Conservation (phyloP, 2,329 filamentous ascomycete species). For the Paecilomyces sp. region DNA sequence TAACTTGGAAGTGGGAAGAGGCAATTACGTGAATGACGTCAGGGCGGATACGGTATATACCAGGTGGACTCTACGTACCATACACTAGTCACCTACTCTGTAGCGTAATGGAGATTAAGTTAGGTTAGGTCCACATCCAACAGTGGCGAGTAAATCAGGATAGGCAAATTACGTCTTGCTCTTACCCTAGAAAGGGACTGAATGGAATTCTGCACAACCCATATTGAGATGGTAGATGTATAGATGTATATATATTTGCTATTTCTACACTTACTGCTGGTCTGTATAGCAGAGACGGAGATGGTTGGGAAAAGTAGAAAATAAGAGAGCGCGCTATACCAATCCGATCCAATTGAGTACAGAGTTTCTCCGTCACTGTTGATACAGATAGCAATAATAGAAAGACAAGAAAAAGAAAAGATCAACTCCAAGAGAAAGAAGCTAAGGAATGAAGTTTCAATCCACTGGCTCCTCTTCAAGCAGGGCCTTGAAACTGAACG, state of each 20-base stretch:
- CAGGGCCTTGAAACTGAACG: conserved; percentile 78
- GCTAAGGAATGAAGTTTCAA: conserved; percentile 16
- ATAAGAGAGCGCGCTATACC: background rate
- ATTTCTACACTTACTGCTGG: background rate
- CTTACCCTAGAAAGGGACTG: no score
- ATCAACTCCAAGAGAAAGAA: conserved; percentile 3
- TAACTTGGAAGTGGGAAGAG: background rate
- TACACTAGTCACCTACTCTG: no score
- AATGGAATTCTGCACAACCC: background rate
- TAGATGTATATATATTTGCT: background rate
- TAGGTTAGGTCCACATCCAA: no score
- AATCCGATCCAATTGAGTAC: conserved; percentile 6
- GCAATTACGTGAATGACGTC: background rate
- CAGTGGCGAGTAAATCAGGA: no score
- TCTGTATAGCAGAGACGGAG: background rate
- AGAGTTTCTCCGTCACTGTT: background rate
- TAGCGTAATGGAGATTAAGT: no score
- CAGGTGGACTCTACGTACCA: no score
- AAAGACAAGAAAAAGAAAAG: conserved; percentile 8
- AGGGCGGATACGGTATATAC: background rate
- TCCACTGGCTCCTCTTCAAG: conserved; percentile 68
- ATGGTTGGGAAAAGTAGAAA: background rate
- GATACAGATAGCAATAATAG: conserved; percentile 10
- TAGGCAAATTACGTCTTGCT: no score
- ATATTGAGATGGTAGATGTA: background rate